Conservation (phyloP, 495 filamentous ascomycete species). For the Neurospora sp. region DNA sequence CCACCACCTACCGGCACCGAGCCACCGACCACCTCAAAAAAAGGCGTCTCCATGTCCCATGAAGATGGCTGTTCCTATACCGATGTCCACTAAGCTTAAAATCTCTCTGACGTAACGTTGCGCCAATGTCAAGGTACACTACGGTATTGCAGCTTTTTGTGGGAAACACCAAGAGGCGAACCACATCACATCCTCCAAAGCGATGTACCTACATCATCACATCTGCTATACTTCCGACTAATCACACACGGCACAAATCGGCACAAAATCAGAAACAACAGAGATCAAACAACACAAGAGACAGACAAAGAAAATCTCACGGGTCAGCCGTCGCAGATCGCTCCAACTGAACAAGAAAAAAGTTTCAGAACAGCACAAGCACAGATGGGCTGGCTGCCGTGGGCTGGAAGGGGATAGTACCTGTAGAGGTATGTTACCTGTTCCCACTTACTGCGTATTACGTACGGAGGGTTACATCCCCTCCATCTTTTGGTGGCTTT, state of each 20-base stretch:
- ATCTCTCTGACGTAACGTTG: constrained; percentile 20
- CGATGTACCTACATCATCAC: not conserved
- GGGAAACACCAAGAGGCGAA: not conserved
- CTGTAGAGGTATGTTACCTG: not conserved
- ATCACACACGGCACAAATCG: not conserved
- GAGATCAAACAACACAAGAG: not conserved
- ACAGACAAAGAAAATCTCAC: not conserved
- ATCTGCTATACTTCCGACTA: not conserved
- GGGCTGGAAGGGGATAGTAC: too few species aligned
- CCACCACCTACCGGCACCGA: constrained; percentile 46
- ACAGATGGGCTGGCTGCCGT: too few species aligned
- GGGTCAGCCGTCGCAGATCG: not conserved
- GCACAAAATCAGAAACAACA: not conserved
- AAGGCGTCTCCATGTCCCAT: constrained; percentile 27
- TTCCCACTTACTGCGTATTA: not conserved
- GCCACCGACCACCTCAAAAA: constrained; percentile 19
- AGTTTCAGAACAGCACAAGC: not conserved
- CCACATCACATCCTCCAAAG: not conserved
- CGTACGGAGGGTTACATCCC: not conserved
- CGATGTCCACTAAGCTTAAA: not conserved
- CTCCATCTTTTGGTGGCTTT: not conserved
- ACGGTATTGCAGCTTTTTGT: not conserved
- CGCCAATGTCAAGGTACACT: constrained; percentile 5
- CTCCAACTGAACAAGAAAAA: not conserved
- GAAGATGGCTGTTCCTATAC: constrained; percentile 19